phyloP scores from a whole-genome alignment of 1,139 yeast genomes.

The Debaryomyces sp. region DNA sequence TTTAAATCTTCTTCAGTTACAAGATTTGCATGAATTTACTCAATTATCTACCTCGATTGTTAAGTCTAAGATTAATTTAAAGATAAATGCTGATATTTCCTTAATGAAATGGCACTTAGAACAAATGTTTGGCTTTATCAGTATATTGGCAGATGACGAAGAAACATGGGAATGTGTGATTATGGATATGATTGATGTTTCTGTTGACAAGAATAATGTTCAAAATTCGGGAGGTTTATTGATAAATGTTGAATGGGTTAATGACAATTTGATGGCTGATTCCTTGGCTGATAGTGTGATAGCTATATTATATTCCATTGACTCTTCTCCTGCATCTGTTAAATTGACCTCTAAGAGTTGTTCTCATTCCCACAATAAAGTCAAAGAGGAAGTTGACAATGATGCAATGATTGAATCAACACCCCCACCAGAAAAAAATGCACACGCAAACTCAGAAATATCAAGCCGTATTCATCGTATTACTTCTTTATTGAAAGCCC shows the following conservation, averaged over 20 bases:
- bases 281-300: constrained; percentile 93
- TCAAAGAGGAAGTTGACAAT: constrained; percentile 16
- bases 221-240: constrained; percentile 41
- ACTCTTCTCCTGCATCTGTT: constrained; percentile 93
- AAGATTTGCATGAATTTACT: constrained; percentile 87
- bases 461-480: constrained; percentile 65
- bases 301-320: constrained; percentile 88
- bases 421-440: constrained; percentile 22
- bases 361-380: constrained; percentile 39
- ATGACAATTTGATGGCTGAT: constrained; percentile 80
- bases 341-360: constrained; percentile 72
- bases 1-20: constrained; percentile 75
- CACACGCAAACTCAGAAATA: constrained; percentile 40
- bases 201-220: constrained; percentile 47
- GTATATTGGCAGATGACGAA: constrained; percentile 63
- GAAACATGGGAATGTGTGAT: constrained; percentile 55
- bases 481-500: constrained; percentile 68
- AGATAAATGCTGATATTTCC: constrained; percentile 79
- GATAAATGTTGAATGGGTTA: constrained; percentile 85
- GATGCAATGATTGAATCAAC: constrained; percentile 16
- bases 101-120: constrained; percentile 85
- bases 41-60: constrained; percentile 85
- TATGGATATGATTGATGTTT: constrained; percentile 47
- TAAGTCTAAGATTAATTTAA: constrained; percentile 76
- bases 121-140: constrained; percentile 92